Conservation (phyloP, 352 stramenopile species). For the Elongisporangium prolatum region DNA sequence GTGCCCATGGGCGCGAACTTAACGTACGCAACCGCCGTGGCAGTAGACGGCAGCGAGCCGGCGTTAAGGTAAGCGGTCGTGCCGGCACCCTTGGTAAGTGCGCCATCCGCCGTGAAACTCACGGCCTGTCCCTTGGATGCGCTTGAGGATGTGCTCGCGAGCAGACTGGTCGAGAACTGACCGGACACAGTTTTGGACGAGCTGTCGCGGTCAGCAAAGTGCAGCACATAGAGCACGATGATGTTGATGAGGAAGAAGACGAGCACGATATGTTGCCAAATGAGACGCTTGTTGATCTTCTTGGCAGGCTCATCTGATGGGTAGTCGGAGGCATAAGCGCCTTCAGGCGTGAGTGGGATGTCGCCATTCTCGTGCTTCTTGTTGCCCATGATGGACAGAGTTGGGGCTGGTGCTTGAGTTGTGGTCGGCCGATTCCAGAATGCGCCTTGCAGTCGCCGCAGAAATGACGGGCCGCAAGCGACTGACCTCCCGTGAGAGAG, state of each 20-base stretch:
- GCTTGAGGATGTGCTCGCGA: slow-evolving; percentile 16
- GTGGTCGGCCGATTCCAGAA: slow-evolving; percentile 17
- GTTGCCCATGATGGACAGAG: slow-evolving; percentile 23
- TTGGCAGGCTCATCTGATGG: slow-evolving; percentile 7
- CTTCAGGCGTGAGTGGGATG: slow-evolving; percentile 40
- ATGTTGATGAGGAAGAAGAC: slow-evolving; percentile 74
- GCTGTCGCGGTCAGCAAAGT: slow-evolving; percentile 64
- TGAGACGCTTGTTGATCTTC: slow-evolving; percentile 27
- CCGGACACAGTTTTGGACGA: slow-evolving; percentile 23
- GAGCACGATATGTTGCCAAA: slow-evolving; percentile 25
- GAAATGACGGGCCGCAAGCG: not conserved
- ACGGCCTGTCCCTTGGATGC: slow-evolving; percentile 49
- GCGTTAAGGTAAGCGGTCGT: slow-evolving; percentile 67
- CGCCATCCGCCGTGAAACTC: slow-evolving; percentile 46
- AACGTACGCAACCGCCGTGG: slow-evolving; percentile 47
- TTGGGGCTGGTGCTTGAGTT: slow-evolving; percentile 3
- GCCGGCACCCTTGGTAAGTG: slow-evolving; percentile 51
- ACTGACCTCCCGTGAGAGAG: not conserved
- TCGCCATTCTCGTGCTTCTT: slow-evolving; percentile 35
- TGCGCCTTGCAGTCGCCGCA: slow-evolving; percentile 2
- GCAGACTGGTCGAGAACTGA: slow-evolving; percentile 29
- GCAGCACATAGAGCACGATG: slow-evolving; percentile 78
- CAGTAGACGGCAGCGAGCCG: slow-evolving; percentile 33
- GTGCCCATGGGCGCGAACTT: slow-evolving; percentile 50
- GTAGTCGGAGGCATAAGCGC: slow-evolving; percentile 27